Evolutionary conservation across 2,329 filamentous ascomycete species (phyloP), one percentile per base, ranked within the genome.

Genomic region (Drechmeria coniospora): DNA sequence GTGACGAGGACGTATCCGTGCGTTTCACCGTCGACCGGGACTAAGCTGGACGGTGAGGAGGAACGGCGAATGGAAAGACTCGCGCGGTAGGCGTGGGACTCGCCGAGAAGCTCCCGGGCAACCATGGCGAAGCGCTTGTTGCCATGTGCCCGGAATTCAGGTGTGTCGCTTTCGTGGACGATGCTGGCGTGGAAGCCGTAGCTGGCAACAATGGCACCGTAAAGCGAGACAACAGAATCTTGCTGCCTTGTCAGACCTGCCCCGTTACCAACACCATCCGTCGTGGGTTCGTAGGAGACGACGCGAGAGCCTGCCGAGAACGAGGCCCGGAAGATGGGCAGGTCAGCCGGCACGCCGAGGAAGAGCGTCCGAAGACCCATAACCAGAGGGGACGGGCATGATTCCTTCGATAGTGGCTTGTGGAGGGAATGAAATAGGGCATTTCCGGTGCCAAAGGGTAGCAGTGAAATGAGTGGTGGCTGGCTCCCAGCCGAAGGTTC

Each of bases 101-200:
- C 47, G 32, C 54, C 51, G n/a, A 93, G 54, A 6, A 87, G 66
- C 41, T 83, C 74, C 28, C 73, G 65, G 0, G 83, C 86, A 0
- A 83, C 84, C 69, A 93, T 82, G 31, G 74, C 67, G 54, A 95
- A 95, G 13, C 87, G 68, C 46, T 78, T 70, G 18, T 64, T 62
- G 9, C 87, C 87, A 43, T 79, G 75, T 38, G 71, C 68, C 35
- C 87, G 76, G 51, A 87, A 87, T 37, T 73, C 77, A 0, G 69
- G 60, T 0, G 86, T 92, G 50, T 95, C 87, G 50, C 80, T 90
- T 56, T 94, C 84, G 41, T 81, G 84, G 14, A 95, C 83, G 4
- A 95, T 65, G 23, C 77, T 74, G 17, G 86, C 81, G 45, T 95
- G 87, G 44, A 95, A 73, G 13, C 80, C 87, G 67, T 92, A 92